These are phyloP conservation scores for Colletotrichum trifolii DNA, from an alignment of 2,329 filamentous ascomycete species.

Conservation along the genomic window DNA sequence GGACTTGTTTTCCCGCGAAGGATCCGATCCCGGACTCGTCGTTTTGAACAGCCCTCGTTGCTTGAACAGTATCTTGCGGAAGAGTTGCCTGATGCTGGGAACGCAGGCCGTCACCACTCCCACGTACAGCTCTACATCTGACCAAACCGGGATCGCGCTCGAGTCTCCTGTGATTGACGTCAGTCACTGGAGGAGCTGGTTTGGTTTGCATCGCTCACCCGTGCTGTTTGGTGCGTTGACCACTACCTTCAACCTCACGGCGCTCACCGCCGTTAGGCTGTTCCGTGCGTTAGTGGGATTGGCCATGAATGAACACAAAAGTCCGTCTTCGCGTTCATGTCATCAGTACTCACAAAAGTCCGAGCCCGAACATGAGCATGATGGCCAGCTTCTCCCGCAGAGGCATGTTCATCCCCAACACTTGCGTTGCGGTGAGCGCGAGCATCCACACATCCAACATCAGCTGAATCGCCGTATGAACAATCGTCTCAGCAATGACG, in stretches of 20 bases:
- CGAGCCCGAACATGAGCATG: slow-evolving; percentile 51
- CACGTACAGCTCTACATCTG: slow-evolving; percentile 2
- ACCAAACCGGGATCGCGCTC: neutral
- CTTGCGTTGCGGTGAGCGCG: slow-evolving; percentile 51
- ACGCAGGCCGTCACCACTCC: slow-evolving; percentile 11
- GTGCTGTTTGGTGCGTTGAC: neutral
- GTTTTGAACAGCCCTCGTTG: too few relatives aligned
- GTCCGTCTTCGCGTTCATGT: neutral
- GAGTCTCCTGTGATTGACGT: neutral
- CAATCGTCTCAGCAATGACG: slow-evolving; percentile 50
- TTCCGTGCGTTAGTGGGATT: neutral
- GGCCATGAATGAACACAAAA: too few relatives aligned
- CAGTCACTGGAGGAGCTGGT: neutral
- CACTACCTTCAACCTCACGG: neutral
- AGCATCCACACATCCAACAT: slow-evolving; percentile 55
- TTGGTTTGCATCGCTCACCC: neutral
- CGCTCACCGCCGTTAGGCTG: slow-evolving; percentile 18
- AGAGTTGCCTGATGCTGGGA: neutral
- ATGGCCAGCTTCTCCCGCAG: slow-evolving; percentile 50
- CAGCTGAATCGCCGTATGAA: slow-evolving; percentile 56
- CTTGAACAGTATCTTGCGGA: too few relatives aligned
- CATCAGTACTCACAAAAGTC: slow-evolving; percentile 20
- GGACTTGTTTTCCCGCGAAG: too few relatives aligned
- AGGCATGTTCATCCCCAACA: slow-evolving; percentile 45
- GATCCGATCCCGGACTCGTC: too few relatives aligned